A percentile compares a stretch with the other conserved stretches of the same genome.
These are phyloP conservation scores for Nemania serpens DNA, from an alignment of 2,329 filamentous ascomycete genomes.

Conservation along the genomic window DNA sequence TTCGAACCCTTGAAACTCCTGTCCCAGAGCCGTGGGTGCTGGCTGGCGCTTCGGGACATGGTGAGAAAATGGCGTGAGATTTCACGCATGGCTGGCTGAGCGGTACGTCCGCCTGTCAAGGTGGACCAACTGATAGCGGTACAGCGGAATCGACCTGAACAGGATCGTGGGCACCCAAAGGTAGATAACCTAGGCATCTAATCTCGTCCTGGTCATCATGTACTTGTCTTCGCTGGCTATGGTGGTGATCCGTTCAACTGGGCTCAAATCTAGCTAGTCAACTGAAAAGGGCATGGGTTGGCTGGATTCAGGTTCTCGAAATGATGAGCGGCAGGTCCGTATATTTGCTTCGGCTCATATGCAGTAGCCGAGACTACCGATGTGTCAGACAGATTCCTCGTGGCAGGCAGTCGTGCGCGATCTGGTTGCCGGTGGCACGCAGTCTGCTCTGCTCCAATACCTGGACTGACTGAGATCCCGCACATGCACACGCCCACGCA, in stretches of 20 bases:
- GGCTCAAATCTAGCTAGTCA: neutral
- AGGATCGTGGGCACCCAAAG: neutral
- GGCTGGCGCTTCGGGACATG: constrained; percentile 16
- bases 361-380: neutral
- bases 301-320: neutral
- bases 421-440: constrained; percentile 14
- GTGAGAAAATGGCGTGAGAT: constrained; percentile 12
- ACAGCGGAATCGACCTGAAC: neutral
- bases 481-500: neutral
- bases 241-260: constrained; percentile 1
- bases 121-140: constrained; percentile 15
- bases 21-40: constrained; percentile 24
- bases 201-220: neutral
- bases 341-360: constrained; percentile 18
- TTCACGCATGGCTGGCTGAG: constrained; percentile 11
- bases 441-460: neutral
- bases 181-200: neutral
- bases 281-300: neutral
- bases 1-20: neutral
- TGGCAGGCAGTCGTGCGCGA: constrained; percentile 11
- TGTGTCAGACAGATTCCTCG: neutral
- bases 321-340: neutral
- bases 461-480: neutral
- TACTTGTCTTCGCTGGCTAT: neutral
- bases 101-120: constrained; percentile 16